These are phyloP conservation scores for Calonectria pseudoreteaudii DNA, from an alignment of 2,329 filamentous ascomycete species.

Conservation along the genomic window DNA sequence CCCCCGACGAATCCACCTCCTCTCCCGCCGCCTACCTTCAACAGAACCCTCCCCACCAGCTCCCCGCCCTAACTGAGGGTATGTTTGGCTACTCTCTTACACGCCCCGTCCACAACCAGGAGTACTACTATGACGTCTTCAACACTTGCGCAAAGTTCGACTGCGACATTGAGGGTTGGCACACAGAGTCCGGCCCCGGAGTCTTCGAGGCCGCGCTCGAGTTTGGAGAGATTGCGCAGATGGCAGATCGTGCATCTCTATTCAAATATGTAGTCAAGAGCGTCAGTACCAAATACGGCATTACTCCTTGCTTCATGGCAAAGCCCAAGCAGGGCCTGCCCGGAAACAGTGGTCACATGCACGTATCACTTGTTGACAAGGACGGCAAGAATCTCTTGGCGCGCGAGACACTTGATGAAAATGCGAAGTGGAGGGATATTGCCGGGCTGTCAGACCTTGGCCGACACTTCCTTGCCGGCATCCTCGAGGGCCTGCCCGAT, in stretches of 20 bases:
- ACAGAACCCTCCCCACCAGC: constrained; percentile 76
- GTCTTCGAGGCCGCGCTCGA: constrained; percentile 96
- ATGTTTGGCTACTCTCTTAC: constrained; percentile 97
- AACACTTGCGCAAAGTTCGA: constrained; percentile 81
- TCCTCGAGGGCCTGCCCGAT: constrained; percentile 89
- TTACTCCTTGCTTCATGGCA: constrained; percentile 98
- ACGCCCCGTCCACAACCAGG: constrained; percentile 87
- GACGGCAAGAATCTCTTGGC: constrained; percentile 87
- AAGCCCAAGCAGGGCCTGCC: constrained; percentile 92
- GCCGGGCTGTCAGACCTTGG: constrained; percentile 87
- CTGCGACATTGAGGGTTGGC: constrained; percentile 92
- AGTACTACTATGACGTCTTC: constrained; percentile 92
- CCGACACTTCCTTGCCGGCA: constrained; percentile 90
- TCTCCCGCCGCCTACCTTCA: constrained; percentile 81
- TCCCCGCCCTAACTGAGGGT: constrained; percentile 87
- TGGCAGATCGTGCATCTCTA: constrained; percentile 91
- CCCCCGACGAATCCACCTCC: constrained; percentile 67
- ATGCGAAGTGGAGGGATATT: constrained; percentile 80
- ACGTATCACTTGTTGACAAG: constrained; percentile 86
- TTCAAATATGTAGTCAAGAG: constrained; percentile 98
- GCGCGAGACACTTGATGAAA: constrained; percentile 76
- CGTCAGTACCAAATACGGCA: constrained; percentile 85
- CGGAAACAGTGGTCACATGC: constrained; percentile 96
- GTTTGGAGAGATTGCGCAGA: constrained; percentile 86
- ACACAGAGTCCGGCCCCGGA: constrained; percentile 92